Evolutionary conservation across 371 early-diverging fungal species (phyloP).

Genomic region (Thermomucor indicae-seudaticae): DNA sequence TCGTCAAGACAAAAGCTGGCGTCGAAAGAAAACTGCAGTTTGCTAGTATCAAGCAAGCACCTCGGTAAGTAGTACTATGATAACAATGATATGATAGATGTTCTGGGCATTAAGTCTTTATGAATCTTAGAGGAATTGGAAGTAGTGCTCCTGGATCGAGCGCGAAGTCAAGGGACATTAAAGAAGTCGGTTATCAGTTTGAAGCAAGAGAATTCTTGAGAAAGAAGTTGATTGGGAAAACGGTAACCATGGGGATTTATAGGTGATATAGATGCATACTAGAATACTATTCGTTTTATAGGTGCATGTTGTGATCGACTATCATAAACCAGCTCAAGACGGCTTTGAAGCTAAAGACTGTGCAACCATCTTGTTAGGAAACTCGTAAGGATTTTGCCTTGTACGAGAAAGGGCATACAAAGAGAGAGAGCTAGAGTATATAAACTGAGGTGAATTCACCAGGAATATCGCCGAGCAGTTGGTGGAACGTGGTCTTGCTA

Average conservation of each 20-base stretch:
- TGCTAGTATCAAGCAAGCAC: slow-evolving; percentile 76
- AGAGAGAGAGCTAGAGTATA: background rate
- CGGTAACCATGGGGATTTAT: slow-evolving; percentile 21
- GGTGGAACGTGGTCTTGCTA: slow-evolving; percentile 77
- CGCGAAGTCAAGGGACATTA: slow-evolving; percentile 68
- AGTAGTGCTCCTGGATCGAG: slow-evolving; percentile 28
- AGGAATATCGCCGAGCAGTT: slow-evolving; percentile 76
- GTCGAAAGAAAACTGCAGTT: slow-evolving; percentile 78
- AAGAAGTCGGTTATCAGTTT: slow-evolving; percentile 79
- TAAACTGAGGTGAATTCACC: background rate
- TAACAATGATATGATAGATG: background rate
- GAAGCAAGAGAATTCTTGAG: slow-evolving; percentile 89
- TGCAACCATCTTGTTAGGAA: slow-evolving; percentile 71
- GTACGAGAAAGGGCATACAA: background rate
- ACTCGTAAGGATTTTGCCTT: slow-evolving; percentile 27
- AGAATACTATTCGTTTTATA: background rate
- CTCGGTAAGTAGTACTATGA: slow-evolving; percentile 29
- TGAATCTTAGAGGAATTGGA: slow-evolving; percentile 25
- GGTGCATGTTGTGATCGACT: slow-evolving; percentile 81
- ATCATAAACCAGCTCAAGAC: slow-evolving; percentile 84
- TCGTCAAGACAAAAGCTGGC: slow-evolving; percentile 56
- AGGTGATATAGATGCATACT: background rate
- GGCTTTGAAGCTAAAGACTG: slow-evolving; percentile 87
- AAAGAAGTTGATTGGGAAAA: slow-evolving; percentile 82
- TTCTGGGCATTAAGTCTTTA: background rate